phyloP scores from a whole-genome alignment of 768 basidiomycete species.

The Rhizopogon vinicolor region DNA sequence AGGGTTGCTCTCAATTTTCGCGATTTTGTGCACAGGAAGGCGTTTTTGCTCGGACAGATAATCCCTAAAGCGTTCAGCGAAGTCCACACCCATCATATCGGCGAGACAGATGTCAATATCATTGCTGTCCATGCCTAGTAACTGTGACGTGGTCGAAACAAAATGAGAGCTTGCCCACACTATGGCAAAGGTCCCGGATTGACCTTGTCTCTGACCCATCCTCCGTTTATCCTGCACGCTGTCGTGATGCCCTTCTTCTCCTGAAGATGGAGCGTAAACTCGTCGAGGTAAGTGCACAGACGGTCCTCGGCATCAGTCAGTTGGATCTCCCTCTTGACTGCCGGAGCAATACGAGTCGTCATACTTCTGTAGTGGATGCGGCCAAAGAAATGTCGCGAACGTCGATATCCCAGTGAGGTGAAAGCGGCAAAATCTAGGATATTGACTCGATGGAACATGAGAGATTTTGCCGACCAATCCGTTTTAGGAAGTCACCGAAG shows the following conservation, averaged over 20 bases:
- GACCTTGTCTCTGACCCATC: slow-evolving; percentile 99
- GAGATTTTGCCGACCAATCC: background rate
- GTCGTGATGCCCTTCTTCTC: slow-evolving; percentile 48
- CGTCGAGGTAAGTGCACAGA: slow-evolving; percentile 76
- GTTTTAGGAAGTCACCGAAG: background rate
- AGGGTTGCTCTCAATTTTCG: slow-evolving; percentile 89
- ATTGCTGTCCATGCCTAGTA: slow-evolving; percentile 76
- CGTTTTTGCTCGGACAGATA: slow-evolving; percentile 37
- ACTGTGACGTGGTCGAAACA: slow-evolving; percentile 35
- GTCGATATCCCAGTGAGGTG: background rate
- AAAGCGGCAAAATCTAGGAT: background rate
- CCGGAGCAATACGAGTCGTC: slow-evolving; percentile 28
- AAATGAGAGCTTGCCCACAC: slow-evolving; percentile 8
- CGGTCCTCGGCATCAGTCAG: slow-evolving; percentile 65
- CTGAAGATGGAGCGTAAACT: slow-evolving; percentile 59
- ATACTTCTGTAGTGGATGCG: slow-evolving; percentile 16
- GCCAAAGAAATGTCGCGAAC: slow-evolving; percentile 2
- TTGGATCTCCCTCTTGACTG: slow-evolving; percentile 35
- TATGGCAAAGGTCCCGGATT: slow-evolving; percentile 13
- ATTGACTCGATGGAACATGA: background rate
- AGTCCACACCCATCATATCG: slow-evolving; percentile 85
- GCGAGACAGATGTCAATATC: slow-evolving; percentile 93
- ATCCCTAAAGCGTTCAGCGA: slow-evolving; percentile 73
- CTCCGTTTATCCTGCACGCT: slow-evolving; percentile 89
- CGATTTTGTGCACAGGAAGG: slow-evolving; percentile 45